Evolutionary conservation across 371 early-diverging fungal genomes (phyloP).

Genomic region (Mortierella sp.): DNA sequence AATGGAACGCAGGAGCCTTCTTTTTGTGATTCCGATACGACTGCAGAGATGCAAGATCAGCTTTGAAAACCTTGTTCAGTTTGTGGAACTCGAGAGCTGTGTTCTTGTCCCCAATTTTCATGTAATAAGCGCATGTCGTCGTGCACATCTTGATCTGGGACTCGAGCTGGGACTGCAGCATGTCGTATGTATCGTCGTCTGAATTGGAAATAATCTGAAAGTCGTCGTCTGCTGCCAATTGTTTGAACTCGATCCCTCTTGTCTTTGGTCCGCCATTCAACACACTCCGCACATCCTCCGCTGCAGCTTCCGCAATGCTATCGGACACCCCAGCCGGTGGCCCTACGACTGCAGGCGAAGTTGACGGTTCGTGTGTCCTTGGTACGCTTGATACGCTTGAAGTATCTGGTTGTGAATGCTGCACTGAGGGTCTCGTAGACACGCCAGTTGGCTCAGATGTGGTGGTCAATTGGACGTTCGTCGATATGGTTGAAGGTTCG

Average conservation of each 20-base stretch:
- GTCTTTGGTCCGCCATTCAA: slow-evolving; percentile 2
- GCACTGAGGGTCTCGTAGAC: slow-evolving; percentile 1
- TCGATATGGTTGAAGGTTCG: slow-evolving; percentile 17
- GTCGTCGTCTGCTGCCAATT: slow-evolving; percentile 36
- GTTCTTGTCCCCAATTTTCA: slow-evolving; percentile 53
- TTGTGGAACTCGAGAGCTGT: slow-evolving; percentile 61
- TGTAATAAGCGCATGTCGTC: slow-evolving; percentile 63
- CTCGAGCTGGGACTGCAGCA: slow-evolving; percentile 63
- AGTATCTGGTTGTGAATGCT: background rate
- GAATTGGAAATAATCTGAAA: slow-evolving; percentile 46
- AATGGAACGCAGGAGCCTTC: slow-evolving; percentile 64
- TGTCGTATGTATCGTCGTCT: slow-evolving; percentile 55
- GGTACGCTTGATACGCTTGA: background rate
- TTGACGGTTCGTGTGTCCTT: slow-evolving; percentile 14
- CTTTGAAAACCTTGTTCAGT: slow-evolving; percentile 64
- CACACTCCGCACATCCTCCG: slow-evolving; percentile 34
- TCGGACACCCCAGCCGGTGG: slow-evolving; percentile 28
- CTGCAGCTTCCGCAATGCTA: slow-evolving; percentile 38
- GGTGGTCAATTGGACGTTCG: background rate
- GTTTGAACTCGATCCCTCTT: slow-evolving; percentile 33
- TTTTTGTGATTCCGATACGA: slow-evolving; percentile 55
- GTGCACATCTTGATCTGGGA: slow-evolving; percentile 75
- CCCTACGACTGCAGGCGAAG: slow-evolving; percentile 11
- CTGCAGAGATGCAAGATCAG: slow-evolving; percentile 69
- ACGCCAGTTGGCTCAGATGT: background rate